A percentile compares a stretch with the other conserved stretches of the same genome.
Conservation (phyloP, 1,139 yeast genomes). For the Hansenula sp. region DNA sequence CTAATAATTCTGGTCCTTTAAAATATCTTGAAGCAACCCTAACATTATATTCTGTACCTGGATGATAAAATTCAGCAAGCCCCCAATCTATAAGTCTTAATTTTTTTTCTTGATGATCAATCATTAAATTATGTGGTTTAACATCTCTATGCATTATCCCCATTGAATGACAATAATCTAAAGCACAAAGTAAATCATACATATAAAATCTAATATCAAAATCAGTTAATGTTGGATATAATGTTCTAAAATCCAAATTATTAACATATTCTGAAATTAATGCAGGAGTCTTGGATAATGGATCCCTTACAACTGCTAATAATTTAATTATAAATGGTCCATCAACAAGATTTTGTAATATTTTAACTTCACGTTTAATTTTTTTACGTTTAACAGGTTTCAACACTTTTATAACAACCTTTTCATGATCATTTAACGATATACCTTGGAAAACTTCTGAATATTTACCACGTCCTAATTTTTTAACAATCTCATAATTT, state of each 20-base stretch:
- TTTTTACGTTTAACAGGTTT: constrained; percentile 80
- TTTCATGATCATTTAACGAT: constrained; percentile 39
- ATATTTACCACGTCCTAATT: constrained; percentile 77
- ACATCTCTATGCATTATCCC: constrained; percentile 84
- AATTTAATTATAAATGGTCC: constrained; percentile 71
- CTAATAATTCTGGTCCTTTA: constrained; percentile 76
- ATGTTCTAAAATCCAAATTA: constrained; percentile 66
- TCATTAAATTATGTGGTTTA: constrained; percentile 83
- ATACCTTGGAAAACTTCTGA: constrained; percentile 73
- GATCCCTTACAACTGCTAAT: constrained; percentile 73
- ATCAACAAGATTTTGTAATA: constrained; percentile 66
- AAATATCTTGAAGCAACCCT: constrained; percentile 79
- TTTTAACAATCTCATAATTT: constrained; percentile 64
- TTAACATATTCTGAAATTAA: constrained; percentile 67
- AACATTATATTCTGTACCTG: constrained; percentile 74
- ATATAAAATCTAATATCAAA: constrained; percentile 67
- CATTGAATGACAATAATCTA: constrained; percentile 76
- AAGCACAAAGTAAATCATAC: constrained; percentile 62
- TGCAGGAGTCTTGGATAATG: constrained; percentile 69
- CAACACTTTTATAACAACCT: constrained; percentile 60
- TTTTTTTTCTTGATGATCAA: constrained; percentile 60
- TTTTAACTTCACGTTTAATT: constrained; percentile 72
- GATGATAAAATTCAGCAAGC: constrained; percentile 75
- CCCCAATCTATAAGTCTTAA: constrained; percentile 82
- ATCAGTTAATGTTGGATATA: constrained; percentile 63